Base-by-base conservation (phyloP, 257 asterid genomes). In the Capsicum chinense region DNA sequence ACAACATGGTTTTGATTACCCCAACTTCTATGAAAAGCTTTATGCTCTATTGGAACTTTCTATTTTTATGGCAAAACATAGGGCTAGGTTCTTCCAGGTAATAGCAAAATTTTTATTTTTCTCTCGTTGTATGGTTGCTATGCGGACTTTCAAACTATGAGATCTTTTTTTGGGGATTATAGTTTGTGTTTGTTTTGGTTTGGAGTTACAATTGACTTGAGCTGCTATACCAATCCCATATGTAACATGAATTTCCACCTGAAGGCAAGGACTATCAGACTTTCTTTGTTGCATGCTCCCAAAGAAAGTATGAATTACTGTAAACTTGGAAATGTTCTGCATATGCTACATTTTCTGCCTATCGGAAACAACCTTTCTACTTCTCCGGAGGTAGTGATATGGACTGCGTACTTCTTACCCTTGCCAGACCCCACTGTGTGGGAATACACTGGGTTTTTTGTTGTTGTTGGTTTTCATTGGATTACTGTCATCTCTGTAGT, bases 1-100 rank as follows among this genome's bases (percentile, higher is more conserved):
- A 79, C 93, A 93, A 88, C 94, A 96, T 83, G 97, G 98, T 39
- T 94, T 96, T 76, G 99, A 96, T 76, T 96, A 94, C 88, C 97
- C 97, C 85, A 90, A 96, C 88, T 96, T 96, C 91, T 96, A 96
- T 60, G 87, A 91, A 86, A 94, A 96, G 89, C 97, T 96, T 57
- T 96, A 96, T 83, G 98, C 93, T 59, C 88, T 96, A 60, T 73
- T 96, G 87, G 98, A 94, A 84, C 98, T 98, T 80, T 92, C 98
- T 67, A 86, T 94, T 54, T 96, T 93, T 85, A 88, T 96, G 91
- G 98, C 98, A 54, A 96, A 93, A 87, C 93, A 94, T 88, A 90
- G 98, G 83, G 91, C 98, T 68, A 96, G 89, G 80, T 96, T 96
- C 86, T 96, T 96, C 87, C 89, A 96, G 95, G 99, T 90, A 66